These are phyloP conservation scores for Nepenthes mirabilis DNA, from an alignment of 148 eudicot genomes.

Conservation along the genomic window DNA sequence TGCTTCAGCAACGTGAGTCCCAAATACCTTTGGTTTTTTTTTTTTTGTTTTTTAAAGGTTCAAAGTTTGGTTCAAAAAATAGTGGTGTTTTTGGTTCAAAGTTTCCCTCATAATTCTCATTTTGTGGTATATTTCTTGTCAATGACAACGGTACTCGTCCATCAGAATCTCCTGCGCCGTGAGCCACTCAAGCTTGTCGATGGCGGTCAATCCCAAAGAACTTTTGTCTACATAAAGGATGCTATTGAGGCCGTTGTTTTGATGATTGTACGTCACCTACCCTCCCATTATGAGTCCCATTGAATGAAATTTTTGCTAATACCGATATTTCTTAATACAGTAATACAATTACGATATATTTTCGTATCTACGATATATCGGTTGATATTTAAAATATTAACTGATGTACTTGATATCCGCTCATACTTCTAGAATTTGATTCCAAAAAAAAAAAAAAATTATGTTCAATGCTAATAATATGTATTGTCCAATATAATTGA, in stretches of 20 bases:
- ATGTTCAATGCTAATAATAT: no score
- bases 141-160: not conserved
- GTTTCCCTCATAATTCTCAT: not conserved
- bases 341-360: no score
- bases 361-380: no score
- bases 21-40: no score
- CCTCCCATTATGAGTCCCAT: not conserved
- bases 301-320: not conserved
- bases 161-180: slow-evolving; percentile 75
- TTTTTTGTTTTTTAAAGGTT: not conserved
- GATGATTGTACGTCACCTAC: slow-evolving; percentile 68
- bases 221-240: slow-evolving; percentile 85
- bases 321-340: not conserved
- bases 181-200: slow-evolving; percentile 97
- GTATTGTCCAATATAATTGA: no score
- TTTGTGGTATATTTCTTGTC: no score
- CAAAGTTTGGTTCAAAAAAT: no score
- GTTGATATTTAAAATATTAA: no score
- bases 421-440: no score
- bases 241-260: slow-evolving; percentile 90
- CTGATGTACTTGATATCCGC: no score
- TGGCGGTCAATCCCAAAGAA: slow-evolving; percentile 95
- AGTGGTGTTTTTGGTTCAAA: no score
- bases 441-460: no score
- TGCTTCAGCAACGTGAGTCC: slow-evolving; percentile 88